Evolutionary conservation across 2,329 filamentous ascomycete genomes (phyloP), one percentile per base, ranked within the genome.

Genomic region (Cladorrhinum sp.): DNA sequence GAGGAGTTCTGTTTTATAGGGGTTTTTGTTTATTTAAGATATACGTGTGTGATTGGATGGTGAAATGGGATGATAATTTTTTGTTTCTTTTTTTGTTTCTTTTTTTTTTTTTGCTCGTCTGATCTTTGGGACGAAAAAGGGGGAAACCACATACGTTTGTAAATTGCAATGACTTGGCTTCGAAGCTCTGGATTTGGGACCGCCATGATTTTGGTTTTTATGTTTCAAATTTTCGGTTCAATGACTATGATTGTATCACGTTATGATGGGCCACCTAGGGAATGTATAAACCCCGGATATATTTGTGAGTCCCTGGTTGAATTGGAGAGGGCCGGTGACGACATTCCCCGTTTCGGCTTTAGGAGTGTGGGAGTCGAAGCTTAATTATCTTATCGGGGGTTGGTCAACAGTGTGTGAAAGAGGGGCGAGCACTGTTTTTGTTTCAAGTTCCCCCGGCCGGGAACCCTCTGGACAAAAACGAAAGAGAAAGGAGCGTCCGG

Each of bases 81-180:
- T n/a, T n/a, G n/a, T n/a, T n/a, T n/a, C n/a, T n/a, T n/a, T n/a
- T n/a, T n/a, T n/a, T n/a, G n/a, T n/a, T n/a, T n/a, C n/a, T n/a
- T n/a, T n/a, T n/a, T n/a, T n/a, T n/a, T 26, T 36, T 36, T 12
- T 20, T n/a, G n/a, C 3, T 21, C 46, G 21, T 18, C 46, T 49
- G 7, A 49, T 18, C 26, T 3, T 18, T 56, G 42, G 26, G 20
- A 55, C 30, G 28, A 23, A 39, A 12, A 46, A 42, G 58, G 60
- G 18, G 26, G 24, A 26, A 9, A 20, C 14, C 7, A 60, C 65
- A 14, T 71, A 91, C 92, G 90, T 86, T 96, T 97, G 79, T 96
- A 97, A 62, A 96, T 85, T 39, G 84, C 82, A 65, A 96, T 90
- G 51, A 96, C 93, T 72, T 95, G 86, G 62, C 85, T 81, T 58